These are phyloP conservation scores for Pichia phayaonensis DNA, from an alignment of 805 yeast genomes.

Conservation along the genomic window DNA sequence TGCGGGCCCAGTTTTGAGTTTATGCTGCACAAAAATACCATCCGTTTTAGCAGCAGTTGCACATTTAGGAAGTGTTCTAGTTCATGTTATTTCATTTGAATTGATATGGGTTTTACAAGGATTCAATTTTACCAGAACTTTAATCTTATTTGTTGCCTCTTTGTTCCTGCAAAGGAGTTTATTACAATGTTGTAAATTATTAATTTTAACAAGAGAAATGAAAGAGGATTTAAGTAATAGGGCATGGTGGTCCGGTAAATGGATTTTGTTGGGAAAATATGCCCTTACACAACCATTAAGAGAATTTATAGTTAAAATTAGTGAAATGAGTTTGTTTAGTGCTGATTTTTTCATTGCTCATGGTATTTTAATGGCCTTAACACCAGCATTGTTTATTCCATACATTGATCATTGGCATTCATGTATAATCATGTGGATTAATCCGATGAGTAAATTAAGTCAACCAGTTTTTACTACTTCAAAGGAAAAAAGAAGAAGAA, in stretches of 20 bases:
- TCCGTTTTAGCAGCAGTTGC: conserved; percentile 34
- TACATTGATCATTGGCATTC: conserved; percentile 43
- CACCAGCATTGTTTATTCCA: conserved; percentile 38
- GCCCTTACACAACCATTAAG: conserved; percentile 37
- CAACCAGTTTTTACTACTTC: conserved; percentile 34
- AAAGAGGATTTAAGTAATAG: conserved; percentile 33
- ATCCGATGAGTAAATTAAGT: conserved; percentile 30
- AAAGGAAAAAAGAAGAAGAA: conserved; percentile 32
- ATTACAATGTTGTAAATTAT: conserved; percentile 26
- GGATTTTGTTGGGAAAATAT: conserved; percentile 33
- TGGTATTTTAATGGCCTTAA: conserved; percentile 30
- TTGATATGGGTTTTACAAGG: conserved; percentile 34
- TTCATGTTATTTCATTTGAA: conserved; percentile 31
- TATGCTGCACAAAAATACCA: conserved; percentile 29
- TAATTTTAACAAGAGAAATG: conserved; percentile 35
- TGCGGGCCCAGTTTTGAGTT: conserved; percentile 30
- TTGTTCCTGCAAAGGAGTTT: conserved; percentile 32
- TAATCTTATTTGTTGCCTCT: conserved; percentile 33
- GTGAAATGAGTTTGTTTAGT: conserved; percentile 39
- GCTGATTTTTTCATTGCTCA: conserved; percentile 44
- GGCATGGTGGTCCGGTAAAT: conserved; percentile 51
- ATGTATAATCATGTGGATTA: conserved; percentile 42
- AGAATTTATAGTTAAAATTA: conserved; percentile 38
- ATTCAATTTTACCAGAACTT: conserved; percentile 32
- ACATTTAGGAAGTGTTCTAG: conserved; percentile 30